phyloP scores from a whole-genome alignment of 208 protist species.

The Novymonas esmeraldas region DNA sequence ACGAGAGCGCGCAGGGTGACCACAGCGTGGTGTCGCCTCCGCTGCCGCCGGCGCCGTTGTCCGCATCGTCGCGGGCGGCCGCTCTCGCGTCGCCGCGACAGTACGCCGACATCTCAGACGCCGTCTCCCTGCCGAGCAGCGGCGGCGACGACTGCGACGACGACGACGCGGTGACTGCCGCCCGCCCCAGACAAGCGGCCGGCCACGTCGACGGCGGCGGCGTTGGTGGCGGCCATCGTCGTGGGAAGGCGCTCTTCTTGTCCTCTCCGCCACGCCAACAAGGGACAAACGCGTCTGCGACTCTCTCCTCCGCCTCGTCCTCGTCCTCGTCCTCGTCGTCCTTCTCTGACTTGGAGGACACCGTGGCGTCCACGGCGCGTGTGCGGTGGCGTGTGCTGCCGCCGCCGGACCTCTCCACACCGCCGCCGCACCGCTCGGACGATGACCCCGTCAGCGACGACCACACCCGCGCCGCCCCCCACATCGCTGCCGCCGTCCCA shows the following conservation, averaged over 20 bases:
- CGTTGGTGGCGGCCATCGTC: neutral
- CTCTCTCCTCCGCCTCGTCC: conserved; percentile 13
- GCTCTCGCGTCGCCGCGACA: no score
- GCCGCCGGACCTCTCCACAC: neutral
- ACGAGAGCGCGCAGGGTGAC: no score
- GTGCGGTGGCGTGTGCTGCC: conserved; percentile 23
- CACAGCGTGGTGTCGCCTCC: neutral
- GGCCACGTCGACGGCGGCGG: neutral
- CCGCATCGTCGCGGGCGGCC: neutral
- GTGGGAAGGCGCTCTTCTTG: neutral
- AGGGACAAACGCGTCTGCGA: neutral
- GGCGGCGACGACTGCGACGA: neutral
- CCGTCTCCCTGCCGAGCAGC: conserved; percentile 8
- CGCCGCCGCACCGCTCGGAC: neutral
- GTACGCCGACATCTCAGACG: conserved; percentile 3
- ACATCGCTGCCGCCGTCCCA: neutral
- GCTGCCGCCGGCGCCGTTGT: neutral
- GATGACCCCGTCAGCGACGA: neutral
- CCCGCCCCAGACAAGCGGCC: neutral
- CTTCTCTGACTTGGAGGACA: conserved; percentile 33
- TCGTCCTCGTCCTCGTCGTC: conserved; percentile 27
- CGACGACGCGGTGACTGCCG: neutral
- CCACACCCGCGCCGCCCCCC: neutral
- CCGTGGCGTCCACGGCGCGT: conserved; percentile 6
- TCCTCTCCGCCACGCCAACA: neutral